Percentiles rank a stretch among this genome's conserved stretches.
phyloP scores from a whole-genome alignment of 2,329 filamentous ascomycete genomes.

The Aspergillus pseudonomiae region DNA sequence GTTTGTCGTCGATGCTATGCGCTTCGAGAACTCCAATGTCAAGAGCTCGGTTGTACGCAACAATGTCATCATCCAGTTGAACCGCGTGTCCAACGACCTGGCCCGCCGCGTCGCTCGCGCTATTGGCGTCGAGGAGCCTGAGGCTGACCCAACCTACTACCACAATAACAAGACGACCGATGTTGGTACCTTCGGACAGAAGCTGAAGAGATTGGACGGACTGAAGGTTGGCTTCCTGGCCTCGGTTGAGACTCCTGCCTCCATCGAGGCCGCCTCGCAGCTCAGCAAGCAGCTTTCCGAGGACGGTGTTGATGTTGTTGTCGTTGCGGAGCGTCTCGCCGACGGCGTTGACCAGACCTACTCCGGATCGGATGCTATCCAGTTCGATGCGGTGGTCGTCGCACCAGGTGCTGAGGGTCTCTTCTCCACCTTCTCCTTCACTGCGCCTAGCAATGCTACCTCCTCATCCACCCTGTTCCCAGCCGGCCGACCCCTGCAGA shows the following conservation, averaged over 20 bases:
- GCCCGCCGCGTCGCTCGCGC: slow-evolving; percentile 65
- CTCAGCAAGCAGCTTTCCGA: slow-evolving; percentile 50
- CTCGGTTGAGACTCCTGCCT: slow-evolving; percentile 45
- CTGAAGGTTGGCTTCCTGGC: slow-evolving; percentile 67
- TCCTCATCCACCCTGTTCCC: slow-evolving; percentile 64
- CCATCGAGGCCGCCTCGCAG: slow-evolving; percentile 52
- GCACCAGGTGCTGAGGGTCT: slow-evolving; percentile 56
- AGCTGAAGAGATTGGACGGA: slow-evolving; percentile 63
- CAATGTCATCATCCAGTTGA: slow-evolving; percentile 70
- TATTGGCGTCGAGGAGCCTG: slow-evolving; percentile 62
- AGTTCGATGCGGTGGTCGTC: slow-evolving; percentile 57
- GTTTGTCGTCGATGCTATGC: slow-evolving; percentile 71
- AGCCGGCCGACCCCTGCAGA: slow-evolving; percentile 63
- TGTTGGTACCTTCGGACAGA: slow-evolving; percentile 62
- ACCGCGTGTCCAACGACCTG: slow-evolving; percentile 68
- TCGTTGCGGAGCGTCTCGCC: slow-evolving; percentile 63
- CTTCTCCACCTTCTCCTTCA: slow-evolving; percentile 46
- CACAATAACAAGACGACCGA: slow-evolving; percentile 67
- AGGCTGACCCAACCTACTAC: slow-evolving; percentile 66
- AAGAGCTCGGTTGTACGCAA: slow-evolving; percentile 60
- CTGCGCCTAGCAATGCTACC: slow-evolving; percentile 30
- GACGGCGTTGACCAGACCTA: slow-evolving; percentile 66
- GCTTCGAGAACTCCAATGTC: slow-evolving; percentile 69
- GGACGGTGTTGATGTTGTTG: slow-evolving; percentile 57
- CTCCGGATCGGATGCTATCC: slow-evolving; percentile 60